phyloP scores from a whole-genome alignment of 1,284 basidiomycete genomes.

The Cystobasidiaceae sp. region DNA sequence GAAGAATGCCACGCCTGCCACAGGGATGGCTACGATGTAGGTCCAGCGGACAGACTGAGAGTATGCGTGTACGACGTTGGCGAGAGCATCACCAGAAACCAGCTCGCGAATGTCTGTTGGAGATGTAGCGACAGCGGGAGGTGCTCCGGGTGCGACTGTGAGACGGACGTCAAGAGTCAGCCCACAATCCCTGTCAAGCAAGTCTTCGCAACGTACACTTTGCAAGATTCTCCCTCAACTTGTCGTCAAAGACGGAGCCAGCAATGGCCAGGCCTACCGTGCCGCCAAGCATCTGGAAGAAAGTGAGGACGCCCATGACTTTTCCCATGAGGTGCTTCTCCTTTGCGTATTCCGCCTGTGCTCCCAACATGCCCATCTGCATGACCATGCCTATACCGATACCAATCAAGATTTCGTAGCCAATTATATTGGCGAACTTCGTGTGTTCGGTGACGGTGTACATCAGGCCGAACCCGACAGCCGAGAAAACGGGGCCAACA shows the following conservation, averaged over 20 bases:
- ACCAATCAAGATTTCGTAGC: conserved; percentile 51
- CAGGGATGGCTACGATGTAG: conserved; percentile 10
- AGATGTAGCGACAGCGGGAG: conserved; percentile 2
- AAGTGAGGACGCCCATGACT: conserved; percentile 8
- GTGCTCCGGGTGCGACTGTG: conserved; percentile 15
- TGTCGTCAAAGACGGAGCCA: conserved; percentile 19
- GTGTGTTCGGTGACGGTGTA: conserved; percentile 49
- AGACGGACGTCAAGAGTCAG: neutral
- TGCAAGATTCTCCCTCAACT: conserved; percentile 14
- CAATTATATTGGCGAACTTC: conserved; percentile 47
- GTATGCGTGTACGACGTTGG: conserved; percentile 15
- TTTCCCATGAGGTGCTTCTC: conserved; percentile 6
- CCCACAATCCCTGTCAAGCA: neutral
- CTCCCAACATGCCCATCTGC: conserved; percentile 13
- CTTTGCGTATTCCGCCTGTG: conserved; percentile 22
- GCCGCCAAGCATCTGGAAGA: conserved; percentile 25
- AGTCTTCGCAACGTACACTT: neutral
- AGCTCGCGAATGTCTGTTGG: conserved; percentile 14
- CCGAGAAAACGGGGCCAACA: conserved; percentile 44
- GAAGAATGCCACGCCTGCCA: conserved; percentile 2
- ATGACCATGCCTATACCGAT: conserved; percentile 33
- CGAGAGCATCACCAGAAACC: conserved; percentile 4
- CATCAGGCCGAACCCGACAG: conserved; percentile 51
- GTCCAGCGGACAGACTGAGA: neutral
- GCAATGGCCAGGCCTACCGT: conserved; percentile 23